A percentile compares a stretch with the other conserved stretches of the same genome.
Conservation (phyloP, 164 flowering plant species). For the Stephania yunnanensis region DNA sequence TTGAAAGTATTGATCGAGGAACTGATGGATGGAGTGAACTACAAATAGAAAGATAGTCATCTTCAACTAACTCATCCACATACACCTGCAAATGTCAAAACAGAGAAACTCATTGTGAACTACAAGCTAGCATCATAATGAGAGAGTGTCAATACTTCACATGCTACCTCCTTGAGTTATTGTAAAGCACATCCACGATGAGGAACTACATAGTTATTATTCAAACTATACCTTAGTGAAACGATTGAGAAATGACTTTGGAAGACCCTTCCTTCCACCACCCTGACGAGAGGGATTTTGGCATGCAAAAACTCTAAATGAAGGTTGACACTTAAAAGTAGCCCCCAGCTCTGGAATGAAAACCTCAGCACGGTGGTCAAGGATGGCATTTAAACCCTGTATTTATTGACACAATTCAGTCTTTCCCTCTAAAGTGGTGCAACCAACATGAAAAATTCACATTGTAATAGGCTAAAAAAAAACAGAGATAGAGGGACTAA, state of each 20-base stretch:
- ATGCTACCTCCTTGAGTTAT: background rate
- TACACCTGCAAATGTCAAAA: slow-evolving; percentile 56
- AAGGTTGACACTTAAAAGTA: slow-evolving; percentile 68
- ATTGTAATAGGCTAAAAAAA: background rate
- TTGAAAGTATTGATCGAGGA: slow-evolving; percentile 40
- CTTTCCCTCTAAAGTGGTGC: background rate
- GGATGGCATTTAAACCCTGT: slow-evolving; percentile 92
- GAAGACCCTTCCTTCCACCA: slow-evolving; percentile 97
- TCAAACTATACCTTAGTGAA: slow-evolving; percentile 66
- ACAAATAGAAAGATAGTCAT: slow-evolving; percentile 74
- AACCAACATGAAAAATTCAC: background rate
- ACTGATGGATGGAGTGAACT: slow-evolving; percentile 65
- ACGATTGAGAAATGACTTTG: slow-evolving; percentile 92
- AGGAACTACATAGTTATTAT: background rate
- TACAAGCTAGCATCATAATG: background rate
- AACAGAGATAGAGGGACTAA: background rate
- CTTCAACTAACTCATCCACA: slow-evolving; percentile 79
- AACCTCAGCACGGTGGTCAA: slow-evolving; percentile 96
- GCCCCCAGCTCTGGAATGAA: slow-evolving; percentile 86
- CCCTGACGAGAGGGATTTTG: slow-evolving; percentile 96
- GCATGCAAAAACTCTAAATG: slow-evolving; percentile 95
- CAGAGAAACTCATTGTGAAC: background rate
- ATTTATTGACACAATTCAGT: background rate
- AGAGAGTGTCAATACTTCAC: background rate
- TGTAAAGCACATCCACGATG: background rate